phyloP scores from a whole-genome alignment of 345 rosid species.

The Mallotus nudiflorus region DNA sequence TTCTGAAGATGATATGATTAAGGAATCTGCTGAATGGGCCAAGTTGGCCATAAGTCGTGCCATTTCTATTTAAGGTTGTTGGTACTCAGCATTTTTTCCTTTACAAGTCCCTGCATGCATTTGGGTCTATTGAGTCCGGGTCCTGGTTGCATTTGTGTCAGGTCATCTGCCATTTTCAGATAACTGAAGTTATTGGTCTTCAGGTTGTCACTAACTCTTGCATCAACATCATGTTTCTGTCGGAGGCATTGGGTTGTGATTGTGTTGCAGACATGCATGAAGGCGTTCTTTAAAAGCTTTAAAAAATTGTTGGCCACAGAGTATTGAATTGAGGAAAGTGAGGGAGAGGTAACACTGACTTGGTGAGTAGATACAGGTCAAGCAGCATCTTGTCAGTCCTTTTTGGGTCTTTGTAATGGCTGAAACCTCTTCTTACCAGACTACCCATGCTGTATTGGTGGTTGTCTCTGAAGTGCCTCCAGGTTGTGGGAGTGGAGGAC shows the following conservation, averaged over 20 bases:
- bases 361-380: constrained; percentile 13
- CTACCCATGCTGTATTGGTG: constrained; percentile 4
- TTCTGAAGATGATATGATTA: constrained; percentile 68
- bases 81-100: constrained; percentile 23
- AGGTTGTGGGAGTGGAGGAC: constrained; percentile 18
- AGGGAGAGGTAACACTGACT: constrained; percentile 4
- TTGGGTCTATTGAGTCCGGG: constrained; percentile 50
- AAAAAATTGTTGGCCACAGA: constrained; percentile 22
- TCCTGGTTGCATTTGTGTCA: constrained; percentile 44
- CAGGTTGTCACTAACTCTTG: constrained; percentile 44
- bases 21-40: constrained; percentile 81
- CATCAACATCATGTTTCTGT: constrained; percentile 46
- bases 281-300: background rate
- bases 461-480: constrained; percentile 10
- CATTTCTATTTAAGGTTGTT: constrained; percentile 61
- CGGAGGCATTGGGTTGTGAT: constrained; percentile 10
- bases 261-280: constrained; percentile 12
- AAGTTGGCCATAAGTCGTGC: constrained; percentile 73
- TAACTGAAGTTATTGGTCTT: constrained; percentile 36
- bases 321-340: constrained; percentile 11
- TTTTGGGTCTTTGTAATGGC: constrained; percentile 6
- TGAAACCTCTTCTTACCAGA: constrained; percentile 10
- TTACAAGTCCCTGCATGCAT: constrained; percentile 52
- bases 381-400: constrained; percentile 10
- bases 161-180: constrained; percentile 44